These are phyloP conservation scores for Tillandsia leiboldiana DNA, from an alignment of 176 grass and related monocot species.

Conservation along the genomic window DNA sequence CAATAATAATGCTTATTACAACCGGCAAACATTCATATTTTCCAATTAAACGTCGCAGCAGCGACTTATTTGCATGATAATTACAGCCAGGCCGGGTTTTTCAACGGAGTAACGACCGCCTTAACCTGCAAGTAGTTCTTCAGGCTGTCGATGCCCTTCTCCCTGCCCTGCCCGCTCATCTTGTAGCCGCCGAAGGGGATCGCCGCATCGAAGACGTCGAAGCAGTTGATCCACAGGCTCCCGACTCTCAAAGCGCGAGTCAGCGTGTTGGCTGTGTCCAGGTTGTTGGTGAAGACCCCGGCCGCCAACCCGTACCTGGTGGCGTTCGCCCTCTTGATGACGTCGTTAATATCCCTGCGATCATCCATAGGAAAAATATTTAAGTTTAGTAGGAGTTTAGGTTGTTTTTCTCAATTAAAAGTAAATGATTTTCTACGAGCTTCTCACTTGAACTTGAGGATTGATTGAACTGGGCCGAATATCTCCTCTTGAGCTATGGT, in stretches of 20 bases:
- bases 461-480: conserved; percentile 89
- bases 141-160: conserved; percentile 78
- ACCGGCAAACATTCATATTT: too few species aligned
- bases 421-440: background rate
- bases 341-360: conserved; percentile 55
- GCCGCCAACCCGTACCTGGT: conserved; percentile 55
- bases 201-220: conserved; percentile 68
- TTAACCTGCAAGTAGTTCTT: conserved; percentile 86
- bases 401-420: too few species aligned
- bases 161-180: conserved; percentile 80
- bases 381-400: too few species aligned
- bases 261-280: conserved; percentile 72
- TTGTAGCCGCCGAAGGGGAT: conserved; percentile 92
- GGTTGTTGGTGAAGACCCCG: conserved; percentile 70
- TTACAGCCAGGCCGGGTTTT: conserved; percentile 75
- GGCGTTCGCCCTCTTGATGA: conserved; percentile 55
- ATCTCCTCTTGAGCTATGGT: conserved; percentile 78
- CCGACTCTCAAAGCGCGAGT: conserved; percentile 54
- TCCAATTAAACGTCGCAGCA: too few species aligned
- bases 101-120: conserved; percentile 62
- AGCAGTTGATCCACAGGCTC: conserved; percentile 83
- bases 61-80: background rate
- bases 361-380: background rate
- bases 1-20: too few species aligned
- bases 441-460: conserved; percentile 83